Evolutionary conservation across 2,329 filamentous ascomycete species (phyloP), one percentile per base, ranked within the genome.

Genomic region (Alternaria tenuissima): DNA sequence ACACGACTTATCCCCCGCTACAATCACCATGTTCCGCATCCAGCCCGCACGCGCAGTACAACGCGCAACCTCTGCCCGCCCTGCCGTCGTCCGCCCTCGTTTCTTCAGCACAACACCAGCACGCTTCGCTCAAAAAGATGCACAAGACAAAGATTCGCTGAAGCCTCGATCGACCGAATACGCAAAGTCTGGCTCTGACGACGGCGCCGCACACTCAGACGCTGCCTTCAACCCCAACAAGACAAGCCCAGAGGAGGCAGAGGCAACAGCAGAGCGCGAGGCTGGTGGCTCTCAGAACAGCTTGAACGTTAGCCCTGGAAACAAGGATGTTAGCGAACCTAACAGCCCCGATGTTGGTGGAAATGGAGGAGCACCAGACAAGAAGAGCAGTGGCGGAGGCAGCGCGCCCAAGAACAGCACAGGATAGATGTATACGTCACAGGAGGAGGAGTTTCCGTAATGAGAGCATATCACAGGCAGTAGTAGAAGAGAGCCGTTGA

Each of bases 181-280:
- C 78, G 87, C 87, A 58, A 87, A 89, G 73, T 88, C 87, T 51
- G 90, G 87, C 4, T 87, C 86, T 0, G 91, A 88, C 66, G 81
- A 88, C 43, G 79, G 81, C 12, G 84, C 88, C 0, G 81, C 84
- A 30, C 81, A 85, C 57, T 75, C 81, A 4, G 83, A 88, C 42
- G 85, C 88, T 0, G 89, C 93, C 1, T 96, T 91, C 78, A 85
- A 92, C 73, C 87, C 88, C 0, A 78, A 83, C 56, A 87, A 86
- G 75, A 94, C 91, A 26, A 80, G 83, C 20, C 92, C 92, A 0
- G 89, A 93, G 73, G 72, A 78, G 22, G 86, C 88, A 78, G 85
- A 81, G 67, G 73, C 62, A 16, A 74, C 67, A 5, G 79, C 79
- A 2, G 77, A 74, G 47, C 53, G 68, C 22, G 80, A 81, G 66